A percentile compares a stretch with the other conserved stretches of the same genome.
Conservation (phyloP, 2,329 filamentous ascomycete species). For the Fusarium acutatum region DNA sequence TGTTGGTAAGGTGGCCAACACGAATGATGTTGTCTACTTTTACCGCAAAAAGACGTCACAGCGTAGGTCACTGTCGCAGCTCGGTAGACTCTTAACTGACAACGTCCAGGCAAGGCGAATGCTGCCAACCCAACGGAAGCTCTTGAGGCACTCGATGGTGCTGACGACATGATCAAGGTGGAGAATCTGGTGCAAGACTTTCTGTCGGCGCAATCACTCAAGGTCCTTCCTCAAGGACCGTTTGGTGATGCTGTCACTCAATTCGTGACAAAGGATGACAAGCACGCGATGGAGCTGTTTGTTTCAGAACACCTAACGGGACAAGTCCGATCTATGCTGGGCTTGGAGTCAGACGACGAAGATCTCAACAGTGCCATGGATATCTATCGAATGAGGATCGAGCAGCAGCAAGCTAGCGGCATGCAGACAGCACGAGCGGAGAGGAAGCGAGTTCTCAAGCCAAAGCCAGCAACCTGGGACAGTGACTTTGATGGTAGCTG, state of each 20-base stretch:
- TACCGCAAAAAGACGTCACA: conserved; percentile 81
- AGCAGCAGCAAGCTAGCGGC: conserved; percentile 75
- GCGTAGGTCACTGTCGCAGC: conserved; percentile 20
- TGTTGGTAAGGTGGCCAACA: conserved; percentile 88
- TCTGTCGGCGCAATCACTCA: conserved; percentile 85
- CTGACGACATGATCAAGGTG: conserved; percentile 79
- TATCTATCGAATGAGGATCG: conserved; percentile 72
- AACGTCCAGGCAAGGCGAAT: conserved; percentile 43
- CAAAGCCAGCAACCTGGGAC: conserved; percentile 84
- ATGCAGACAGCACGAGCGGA: conserved; percentile 53
- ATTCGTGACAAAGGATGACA: conserved; percentile 95
- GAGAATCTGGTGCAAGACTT: conserved; percentile 90
- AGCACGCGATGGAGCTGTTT: conserved; percentile 86
- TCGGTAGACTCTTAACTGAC: too few species aligned
- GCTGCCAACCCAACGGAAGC: conserved; percentile 69
- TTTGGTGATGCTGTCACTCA: conserved; percentile 93
- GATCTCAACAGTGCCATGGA: conserved; percentile 80
- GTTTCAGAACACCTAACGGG: conserved; percentile 75
- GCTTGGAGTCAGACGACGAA: conserved; percentile 69
- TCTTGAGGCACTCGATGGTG: conserved; percentile 59
- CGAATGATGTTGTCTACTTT: conserved; percentile 92
- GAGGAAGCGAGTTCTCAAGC: conserved; percentile 64
- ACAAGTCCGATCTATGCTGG: conserved; percentile 75
- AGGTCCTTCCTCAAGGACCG: conserved; percentile 89
- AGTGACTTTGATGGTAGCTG: conserved; percentile 88